Base-by-base conservation (phyloP, 371 early-diverging fungal genomes). In the Nematocida sp. region DNA sequence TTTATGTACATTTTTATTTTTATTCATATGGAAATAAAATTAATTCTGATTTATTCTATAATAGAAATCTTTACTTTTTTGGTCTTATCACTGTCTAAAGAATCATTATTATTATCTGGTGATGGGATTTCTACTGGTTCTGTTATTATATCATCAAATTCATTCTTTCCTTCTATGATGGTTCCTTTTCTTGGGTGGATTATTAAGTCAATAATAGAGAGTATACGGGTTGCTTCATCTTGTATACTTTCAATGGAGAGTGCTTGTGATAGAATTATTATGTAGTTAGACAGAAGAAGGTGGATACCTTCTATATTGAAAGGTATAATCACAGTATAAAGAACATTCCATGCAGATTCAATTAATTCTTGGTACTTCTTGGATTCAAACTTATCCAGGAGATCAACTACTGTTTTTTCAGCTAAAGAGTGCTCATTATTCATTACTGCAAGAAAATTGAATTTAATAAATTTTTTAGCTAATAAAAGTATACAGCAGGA, bases 151-250 rank as follows among this genome's bases (percentile, higher is more conserved):
- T 60, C 80, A 5, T 70, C 62, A 40, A 70, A 46, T 18, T 71
- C 54, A 15, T 13, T 13, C 11, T 76, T 27, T 40, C 54, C 52
- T 57, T 78, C 80, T 60, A 78, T 20, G 23, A 78, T 70, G 55
- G 57, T 61, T n/a, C 57, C 47, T 67, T 70, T 78, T 70, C 80
- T 78, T 18, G 80, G 80, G 39, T 78, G 80, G 18, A 78, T 54
- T 55, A 78, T 66, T 42, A 78, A 52, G 56, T 78, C 80, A 23
- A 67, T 50, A 40, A 78, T 25, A 44, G 58, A 75, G 9, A 78
- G 80, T 18, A 78, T 47, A 4, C 44, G 7, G 25, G 33, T 15
- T 7, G 50, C 62, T 23, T 69, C 69, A n/a, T 70, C 60, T 18
- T 33, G 0, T 3, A 42, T 42, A 3, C 33, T 44, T 58, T 47